Evolutionary conservation across 2,329 filamentous ascomycete species (phyloP), one percentile per base, ranked within the genome.

Genomic region (Rhynchosporium agropyri): DNA sequence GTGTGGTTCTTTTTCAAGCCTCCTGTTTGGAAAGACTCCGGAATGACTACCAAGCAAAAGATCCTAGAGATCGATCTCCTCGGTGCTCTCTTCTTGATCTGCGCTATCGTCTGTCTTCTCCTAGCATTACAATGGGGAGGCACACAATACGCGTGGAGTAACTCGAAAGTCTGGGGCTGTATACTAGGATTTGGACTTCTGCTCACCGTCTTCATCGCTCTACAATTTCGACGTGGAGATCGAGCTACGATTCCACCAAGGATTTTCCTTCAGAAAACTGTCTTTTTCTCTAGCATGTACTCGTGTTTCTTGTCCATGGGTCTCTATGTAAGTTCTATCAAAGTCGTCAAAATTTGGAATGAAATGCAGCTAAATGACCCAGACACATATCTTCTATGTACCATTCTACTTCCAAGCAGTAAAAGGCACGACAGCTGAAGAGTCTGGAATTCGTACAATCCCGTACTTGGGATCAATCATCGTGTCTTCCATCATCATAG

Each of bases 341-440:
- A 50, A 4, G 33, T 36, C 33, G 5, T 36, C 33, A 54, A 63
- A 12, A 61, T 13, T 15, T 64, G 38, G 2, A 12, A 2, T 26
- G 2, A 4, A n/a, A 31, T 3, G 72, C 91, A 33, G 80, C 57
- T 50, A 65, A 13, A 28, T 59, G 4, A 53, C 29, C 29, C 4
- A 65, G 65, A 77, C 90, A 4, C 90, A 89, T 0, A 69, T 90
- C 65, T 75, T 83, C 72, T 80, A 80, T 63, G 71, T 82, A 10
- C 81, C 81, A 2, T 76, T 83, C 65, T 83, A 80, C 75, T 82
- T 84, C 71, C 79, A 84, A 74, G 76, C 77, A 38, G 76, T 83
- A 65, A 77, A 77, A 63, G 75, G 75, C 13, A 74, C 75, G 45
- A 73, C 69, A 10, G 75, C 78, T 1, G 75, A 76, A 50, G 66